Evolutionary conservation across 257 asterid genomes (phyloP), one percentile per base, ranked within the genome.

Genomic region (Cruciata laevipes): DNA sequence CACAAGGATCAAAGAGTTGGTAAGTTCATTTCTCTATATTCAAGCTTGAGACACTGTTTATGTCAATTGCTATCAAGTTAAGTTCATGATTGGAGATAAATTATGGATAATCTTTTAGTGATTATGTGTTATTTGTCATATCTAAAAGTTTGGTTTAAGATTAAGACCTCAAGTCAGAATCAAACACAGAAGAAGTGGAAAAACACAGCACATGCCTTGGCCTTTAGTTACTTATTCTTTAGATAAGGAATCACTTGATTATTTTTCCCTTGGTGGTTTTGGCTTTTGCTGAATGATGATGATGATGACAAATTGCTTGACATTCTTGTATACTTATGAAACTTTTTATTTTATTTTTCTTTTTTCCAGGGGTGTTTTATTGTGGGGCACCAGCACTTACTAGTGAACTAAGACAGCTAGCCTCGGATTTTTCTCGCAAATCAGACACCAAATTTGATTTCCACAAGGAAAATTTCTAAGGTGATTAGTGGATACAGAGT

Each of bases 361-460:
- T 62, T 77, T 77, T n/a, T n/a, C n/a, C 94, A 88, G 98, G 98
- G 44, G 98, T 91, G 63, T 91, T 91, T 75, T 91, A 91, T 66
- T 91, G 98, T 79, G 98, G 98, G 75, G 95, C 94, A 55, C 95
- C 98, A 47, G 82, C 91, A 77, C 96, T 83, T 0, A 84, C 86
- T 71, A 79, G 81, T 23, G 93, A 86, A 47, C 67, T 91, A 33
- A 81, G 71, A 73, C 83, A 84, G 40, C 83, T 88, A 37, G 93
- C 98, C 17, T 81, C 70, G 65, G 91, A 88, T 75, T 88, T 91
- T 66, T 76, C 95, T 21, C 95, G 79, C 80, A 86, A 74, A 67
- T 85, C 95, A 67, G 66, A 86, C 67, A 86, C 98, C 79, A 88
- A 80, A 77, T 91, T 91, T 71, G 96, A 88, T 55, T 90, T 90